phyloP scores from a whole-genome alignment of 495 filamentous ascomycete species.

The Tuber calosporum region DNA sequence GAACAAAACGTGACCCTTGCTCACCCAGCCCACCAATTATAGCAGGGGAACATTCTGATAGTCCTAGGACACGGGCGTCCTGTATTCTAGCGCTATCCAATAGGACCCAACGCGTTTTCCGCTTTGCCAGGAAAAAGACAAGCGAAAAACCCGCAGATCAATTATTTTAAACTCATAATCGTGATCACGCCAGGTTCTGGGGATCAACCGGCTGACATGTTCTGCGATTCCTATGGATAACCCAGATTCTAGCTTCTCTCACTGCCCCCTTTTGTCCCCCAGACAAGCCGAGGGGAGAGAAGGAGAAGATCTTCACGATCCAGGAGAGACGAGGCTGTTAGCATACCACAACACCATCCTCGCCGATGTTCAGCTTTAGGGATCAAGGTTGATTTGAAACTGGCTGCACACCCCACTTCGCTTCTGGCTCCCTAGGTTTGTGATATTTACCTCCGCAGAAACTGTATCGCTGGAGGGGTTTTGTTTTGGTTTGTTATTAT shows the following conservation, averaged over 20 bases:
- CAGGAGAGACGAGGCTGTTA: neutral
- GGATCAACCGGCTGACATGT: neutral
- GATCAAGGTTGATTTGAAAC: neutral
- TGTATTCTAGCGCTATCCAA: neutral
- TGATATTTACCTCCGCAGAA: neutral
- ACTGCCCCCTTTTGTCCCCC: neutral
- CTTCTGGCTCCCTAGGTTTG: neutral
- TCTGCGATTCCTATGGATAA: neutral
- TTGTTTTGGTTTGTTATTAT: neutral
- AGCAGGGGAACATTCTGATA: neutral
- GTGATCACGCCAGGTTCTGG: neutral
- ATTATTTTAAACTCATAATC: neutral
- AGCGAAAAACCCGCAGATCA: neutral
- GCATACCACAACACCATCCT: neutral
- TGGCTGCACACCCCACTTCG: neutral
- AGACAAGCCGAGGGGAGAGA: neutral
- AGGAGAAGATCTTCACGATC: neutral
- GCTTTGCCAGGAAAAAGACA: neutral
- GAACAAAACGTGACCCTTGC: neutral
- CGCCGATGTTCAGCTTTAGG: neutral
- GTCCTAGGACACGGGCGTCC: neutral
- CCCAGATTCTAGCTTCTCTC: neutral
- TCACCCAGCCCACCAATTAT: neutral
- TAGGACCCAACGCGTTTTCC: neutral
- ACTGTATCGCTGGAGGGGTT: neutral